Evolutionary conservation across 169 alveolate species (phyloP).

Genomic region (Fabrea salina): DNA sequence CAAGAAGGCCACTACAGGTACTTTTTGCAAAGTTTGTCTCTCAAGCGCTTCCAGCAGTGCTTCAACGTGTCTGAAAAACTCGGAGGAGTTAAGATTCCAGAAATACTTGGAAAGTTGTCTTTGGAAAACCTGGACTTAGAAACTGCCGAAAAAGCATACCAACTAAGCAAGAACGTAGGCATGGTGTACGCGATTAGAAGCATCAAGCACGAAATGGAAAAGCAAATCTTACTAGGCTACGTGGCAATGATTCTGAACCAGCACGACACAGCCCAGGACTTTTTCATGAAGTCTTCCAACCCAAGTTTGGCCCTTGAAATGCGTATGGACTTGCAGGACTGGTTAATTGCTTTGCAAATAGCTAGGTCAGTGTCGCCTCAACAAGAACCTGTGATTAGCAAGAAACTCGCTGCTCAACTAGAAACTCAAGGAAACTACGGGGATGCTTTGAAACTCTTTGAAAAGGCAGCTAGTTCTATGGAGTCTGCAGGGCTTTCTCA

Average conservation of each 20-base stretch:
- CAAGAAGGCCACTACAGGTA: slow-evolving; percentile 84
- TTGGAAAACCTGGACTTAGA: slow-evolving; percentile 75
- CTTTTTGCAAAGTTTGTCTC: slow-evolving; percentile 71
- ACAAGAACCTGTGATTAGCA: slow-evolving; percentile 76
- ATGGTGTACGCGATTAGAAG: slow-evolving; percentile 73
- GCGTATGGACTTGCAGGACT: slow-evolving; percentile 84
- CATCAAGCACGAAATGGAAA: slow-evolving; percentile 78
- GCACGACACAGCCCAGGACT: slow-evolving; percentile 81
- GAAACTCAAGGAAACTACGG: slow-evolving; percentile 74
- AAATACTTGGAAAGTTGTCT: slow-evolving; percentile 74
- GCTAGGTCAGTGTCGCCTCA: slow-evolving; percentile 72
- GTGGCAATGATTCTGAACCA: slow-evolving; percentile 78
- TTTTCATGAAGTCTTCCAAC: slow-evolving; percentile 70
- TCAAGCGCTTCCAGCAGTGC: slow-evolving; percentile 59
- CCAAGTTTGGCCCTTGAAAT: slow-evolving; percentile 84
- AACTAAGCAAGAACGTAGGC: slow-evolving; percentile 69
- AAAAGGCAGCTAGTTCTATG: slow-evolving; percentile 48
- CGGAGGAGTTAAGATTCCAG: slow-evolving; percentile 51
- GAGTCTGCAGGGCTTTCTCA: slow-evolving; percentile 28
- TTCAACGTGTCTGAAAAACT: slow-evolving; percentile 57
- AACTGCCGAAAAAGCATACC: slow-evolving; percentile 74
- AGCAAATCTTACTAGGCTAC: slow-evolving; percentile 74
- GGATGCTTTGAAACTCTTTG: slow-evolving; percentile 81
- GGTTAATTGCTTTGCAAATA: slow-evolving; percentile 80
- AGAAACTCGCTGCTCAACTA: slow-evolving; percentile 73